phyloP scores from a whole-genome alignment of 2,329 filamentous ascomycete genomes.

The Colletotrichum lupini region DNA sequence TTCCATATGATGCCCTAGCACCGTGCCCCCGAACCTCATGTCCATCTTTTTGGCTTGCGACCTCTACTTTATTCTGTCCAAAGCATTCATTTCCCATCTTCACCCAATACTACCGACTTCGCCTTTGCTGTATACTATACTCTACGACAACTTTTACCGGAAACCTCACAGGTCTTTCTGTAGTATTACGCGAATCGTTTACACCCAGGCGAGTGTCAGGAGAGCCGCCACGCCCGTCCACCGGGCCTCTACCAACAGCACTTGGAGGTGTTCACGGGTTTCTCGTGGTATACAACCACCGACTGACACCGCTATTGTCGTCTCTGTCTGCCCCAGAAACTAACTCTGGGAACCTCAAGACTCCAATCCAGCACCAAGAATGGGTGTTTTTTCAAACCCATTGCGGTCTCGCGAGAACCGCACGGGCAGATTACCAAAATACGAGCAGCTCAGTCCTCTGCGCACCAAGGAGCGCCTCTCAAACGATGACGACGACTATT shows the following conservation, averaged over 20 bases:
- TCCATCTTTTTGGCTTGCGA: slow-evolving; percentile 24
- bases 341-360: slow-evolving; percentile 9
- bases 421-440: slow-evolving; percentile 58
- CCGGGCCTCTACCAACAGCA: slow-evolving; percentile 1
- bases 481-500: slow-evolving; percentile 60
- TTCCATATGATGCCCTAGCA: slow-evolving; percentile 35
- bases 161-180: not conserved
- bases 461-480: slow-evolving; percentile 61
- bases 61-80: slow-evolving; percentile 8
- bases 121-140: slow-evolving; percentile 6
- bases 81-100: not conserved
- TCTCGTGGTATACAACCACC: slow-evolving; percentile 14
- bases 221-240: not conserved
- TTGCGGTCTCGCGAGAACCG: slow-evolving; percentile 59
- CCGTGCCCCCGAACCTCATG: slow-evolving; percentile 25
- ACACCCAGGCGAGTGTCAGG: not conserved
- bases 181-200: not conserved
- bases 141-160: slow-evolving; percentile 10
- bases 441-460: slow-evolving; percentile 53
- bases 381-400: slow-evolving; percentile 62
- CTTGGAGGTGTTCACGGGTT: not conserved
- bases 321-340: not conserved
- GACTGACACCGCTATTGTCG: not conserved
- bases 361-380: slow-evolving; percentile 42
- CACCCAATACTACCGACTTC: slow-evolving; percentile 3